Base-by-base conservation (phyloP, 768 basidiomycete genomes). In the Suillus fuscotomentosus region DNA sequence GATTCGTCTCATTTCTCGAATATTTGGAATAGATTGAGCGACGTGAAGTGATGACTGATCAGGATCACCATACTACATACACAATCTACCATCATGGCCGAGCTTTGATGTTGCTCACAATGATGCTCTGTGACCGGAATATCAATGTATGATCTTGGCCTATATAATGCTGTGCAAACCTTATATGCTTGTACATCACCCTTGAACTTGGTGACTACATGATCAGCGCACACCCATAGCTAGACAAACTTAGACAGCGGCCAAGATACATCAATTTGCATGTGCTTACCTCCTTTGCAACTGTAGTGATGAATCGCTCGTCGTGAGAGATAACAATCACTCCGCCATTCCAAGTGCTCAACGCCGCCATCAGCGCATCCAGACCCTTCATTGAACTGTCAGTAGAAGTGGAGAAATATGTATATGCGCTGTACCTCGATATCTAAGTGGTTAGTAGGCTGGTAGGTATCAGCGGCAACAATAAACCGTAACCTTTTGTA, bases 361-460 rank as follows among this genome's bases (percentile, higher is more conserved):
- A 72, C 5, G 94, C 97, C 5, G 83, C 76, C 90, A 98, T 97
- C 60, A 99, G 81, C 1, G 95, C 97, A 72, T 99, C 97, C 60
- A 98, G 84, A 85, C 97, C 97, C 88, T 93, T 73, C 36, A 54
- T 13, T 24, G 48, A 17, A 62, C 22, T n/a, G n/a, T 67, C 27
- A 66, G 45, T 54, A 14, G 22, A 43, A 61, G n/a, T n/a, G 14
- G 8, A 56, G n/a, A 15, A 66, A 76, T 6, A 20, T 11, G 3
- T 31, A 2, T 13, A 13, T 62, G 63, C 38, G 6, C 36, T 68
- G 62, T 64, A 89, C 91, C 82, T 94, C 93, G 65, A 96, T 94
- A 90, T 97, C 95, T 72, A 96, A 81, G 78, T 97, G 96, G 82
- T 97, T 97, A 70, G 94, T 95, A 63, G 95, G 95, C 90, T 91